Evolutionary conservation across 2,329 filamentous ascomycete genomes (phyloP).

Genomic region (Apiospora marii): DNA sequence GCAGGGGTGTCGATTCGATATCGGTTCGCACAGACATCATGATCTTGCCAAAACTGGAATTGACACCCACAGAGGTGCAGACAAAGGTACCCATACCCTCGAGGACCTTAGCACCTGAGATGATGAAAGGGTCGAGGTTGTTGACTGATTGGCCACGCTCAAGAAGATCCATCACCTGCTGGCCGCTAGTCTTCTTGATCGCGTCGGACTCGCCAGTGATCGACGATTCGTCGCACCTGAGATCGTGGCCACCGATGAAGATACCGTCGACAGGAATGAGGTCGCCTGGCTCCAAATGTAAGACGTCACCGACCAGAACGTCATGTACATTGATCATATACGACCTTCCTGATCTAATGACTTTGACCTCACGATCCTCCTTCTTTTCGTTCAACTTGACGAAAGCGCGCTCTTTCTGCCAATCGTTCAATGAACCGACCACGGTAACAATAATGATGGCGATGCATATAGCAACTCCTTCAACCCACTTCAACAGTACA

Average conservation of each 20-base stretch:
- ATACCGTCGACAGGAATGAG: constrained; percentile 72
- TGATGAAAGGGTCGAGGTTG: constrained; percentile 68
- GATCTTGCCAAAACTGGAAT: constrained; percentile 63
- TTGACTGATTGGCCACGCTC: constrained; percentile 58
- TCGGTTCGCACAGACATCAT: constrained; percentile 63
- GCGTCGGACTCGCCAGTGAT: constrained; percentile 75
- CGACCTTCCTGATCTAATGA: constrained; percentile 69
- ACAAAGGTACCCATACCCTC: constrained; percentile 62
- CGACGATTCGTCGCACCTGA: constrained; percentile 75
- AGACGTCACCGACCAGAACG: constrained; percentile 70
- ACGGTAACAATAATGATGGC: constrained; percentile 68
- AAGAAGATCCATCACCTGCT: constrained; percentile 65
- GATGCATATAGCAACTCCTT: constrained; percentile 68
- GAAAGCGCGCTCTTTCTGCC: constrained; percentile 69
- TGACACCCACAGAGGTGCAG: constrained; percentile 61
- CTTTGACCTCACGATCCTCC: constrained; percentile 68
- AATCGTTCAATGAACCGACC: constrained; percentile 68
- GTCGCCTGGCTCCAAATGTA: constrained; percentile 73
- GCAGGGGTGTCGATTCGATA: constrained; percentile 60
- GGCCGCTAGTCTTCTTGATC: constrained; percentile 68
- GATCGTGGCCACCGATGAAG: constrained; percentile 67
- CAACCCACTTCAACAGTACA: constrained; percentile 65
- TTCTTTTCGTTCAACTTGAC: constrained; percentile 65
- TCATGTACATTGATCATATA: constrained; percentile 68
- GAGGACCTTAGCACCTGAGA: constrained; percentile 63